Conservation (phyloP, 2,329 filamentous ascomycete genomes). For the Ascochyta koolunga region DNA sequence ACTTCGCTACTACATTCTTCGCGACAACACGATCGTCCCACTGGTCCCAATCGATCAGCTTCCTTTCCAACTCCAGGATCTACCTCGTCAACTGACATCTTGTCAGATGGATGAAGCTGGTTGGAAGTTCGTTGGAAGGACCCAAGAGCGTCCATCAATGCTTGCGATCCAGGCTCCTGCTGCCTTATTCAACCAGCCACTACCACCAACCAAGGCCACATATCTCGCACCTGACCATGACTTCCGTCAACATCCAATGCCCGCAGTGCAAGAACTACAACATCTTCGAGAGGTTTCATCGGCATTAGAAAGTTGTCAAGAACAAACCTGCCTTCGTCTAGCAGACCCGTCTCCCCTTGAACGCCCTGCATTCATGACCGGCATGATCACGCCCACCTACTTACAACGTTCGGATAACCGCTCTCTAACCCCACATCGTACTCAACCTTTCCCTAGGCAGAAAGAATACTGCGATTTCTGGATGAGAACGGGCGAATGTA, state of each 20-base stretch:
- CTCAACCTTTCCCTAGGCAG: slow-evolving; percentile 53
- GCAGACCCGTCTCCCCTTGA: not conserved
- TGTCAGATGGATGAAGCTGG: slow-evolving; percentile 29
- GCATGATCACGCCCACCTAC: slow-evolving; percentile 34
- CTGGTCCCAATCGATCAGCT: slow-evolving; percentile 53
- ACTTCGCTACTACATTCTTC: slow-evolving; percentile 47
- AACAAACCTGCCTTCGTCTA: too few species aligned
- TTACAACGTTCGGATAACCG: slow-evolving; percentile 37
- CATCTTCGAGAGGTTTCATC: not conserved
- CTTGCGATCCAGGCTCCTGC: slow-evolving; percentile 17
- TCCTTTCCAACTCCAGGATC: slow-evolving; percentile 47
- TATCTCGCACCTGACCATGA: slow-evolving; percentile 31
- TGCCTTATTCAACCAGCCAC: not conserved
- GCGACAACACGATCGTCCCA: slow-evolving; percentile 45
- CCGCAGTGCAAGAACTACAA: not conserved
- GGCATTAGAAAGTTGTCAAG: not conserved
- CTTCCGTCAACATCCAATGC: slow-evolving; percentile 8
- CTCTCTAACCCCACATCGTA: slow-evolving; percentile 43
- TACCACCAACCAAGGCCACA: not conserved
- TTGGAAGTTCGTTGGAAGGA: slow-evolving; percentile 34
- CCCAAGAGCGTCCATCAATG: slow-evolving; percentile 10
- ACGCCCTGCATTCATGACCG: slow-evolving; percentile 16
- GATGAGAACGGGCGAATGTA: slow-evolving; percentile 84
- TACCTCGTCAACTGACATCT: slow-evolving; percentile 44
- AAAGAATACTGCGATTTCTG: slow-evolving; percentile 90